These are phyloP conservation scores for Aspergillus ochraceoroseus DNA, from an alignment of 2,329 filamentous ascomycete genomes.

Conservation along the genomic window DNA sequence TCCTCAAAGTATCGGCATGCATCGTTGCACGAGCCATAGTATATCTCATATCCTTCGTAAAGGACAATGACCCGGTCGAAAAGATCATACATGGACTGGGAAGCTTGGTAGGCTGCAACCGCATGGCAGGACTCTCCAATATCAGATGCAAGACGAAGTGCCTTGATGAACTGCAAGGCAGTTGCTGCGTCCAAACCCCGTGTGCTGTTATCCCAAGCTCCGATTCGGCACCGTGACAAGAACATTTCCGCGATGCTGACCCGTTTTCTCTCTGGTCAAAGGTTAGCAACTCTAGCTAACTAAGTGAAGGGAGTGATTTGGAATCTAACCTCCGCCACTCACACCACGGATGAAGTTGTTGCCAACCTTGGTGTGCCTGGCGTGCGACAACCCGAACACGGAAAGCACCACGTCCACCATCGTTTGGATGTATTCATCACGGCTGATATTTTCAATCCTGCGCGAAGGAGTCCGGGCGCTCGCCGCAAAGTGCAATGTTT, in stretches of 20 bases:
- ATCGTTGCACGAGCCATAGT: conserved; percentile 57
- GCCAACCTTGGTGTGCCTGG: conserved; percentile 15
- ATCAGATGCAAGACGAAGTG: conserved; percentile 29
- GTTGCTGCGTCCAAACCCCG: conserved; percentile 44
- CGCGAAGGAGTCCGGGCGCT: conserved; percentile 42
- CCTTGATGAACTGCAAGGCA: conserved; percentile 50
- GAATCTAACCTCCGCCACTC: conserved; percentile 41
- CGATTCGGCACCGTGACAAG: conserved; percentile 9
- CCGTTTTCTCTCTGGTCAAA: not conserved
- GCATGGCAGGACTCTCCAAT: conserved; percentile 11
- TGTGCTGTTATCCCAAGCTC: conserved; percentile 42
- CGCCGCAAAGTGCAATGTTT: conserved; percentile 70
- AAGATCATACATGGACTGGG: conserved; percentile 49
- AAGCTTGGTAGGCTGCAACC: conserved; percentile 59
- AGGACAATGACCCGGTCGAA: conserved; percentile 71
- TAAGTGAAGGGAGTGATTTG: too few relatives aligned
- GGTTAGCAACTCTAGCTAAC: too few relatives aligned
- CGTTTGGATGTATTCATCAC: conserved; percentile 6
- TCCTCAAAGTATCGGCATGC: conserved; percentile 63
- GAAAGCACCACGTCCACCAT: conserved; percentile 9
- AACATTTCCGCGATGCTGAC: conserved; percentile 15
- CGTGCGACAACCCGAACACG: conserved; percentile 14
- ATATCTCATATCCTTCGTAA: conserved; percentile 62
- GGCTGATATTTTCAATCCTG: conserved; percentile 8
- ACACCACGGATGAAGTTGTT: conserved; percentile 18